Percentiles rank a stretch among this genome's conserved stretches.
These are phyloP conservation scores for Terana coerulea DNA, from an alignment of 768 basidiomycete species.

Conservation along the genomic window DNA sequence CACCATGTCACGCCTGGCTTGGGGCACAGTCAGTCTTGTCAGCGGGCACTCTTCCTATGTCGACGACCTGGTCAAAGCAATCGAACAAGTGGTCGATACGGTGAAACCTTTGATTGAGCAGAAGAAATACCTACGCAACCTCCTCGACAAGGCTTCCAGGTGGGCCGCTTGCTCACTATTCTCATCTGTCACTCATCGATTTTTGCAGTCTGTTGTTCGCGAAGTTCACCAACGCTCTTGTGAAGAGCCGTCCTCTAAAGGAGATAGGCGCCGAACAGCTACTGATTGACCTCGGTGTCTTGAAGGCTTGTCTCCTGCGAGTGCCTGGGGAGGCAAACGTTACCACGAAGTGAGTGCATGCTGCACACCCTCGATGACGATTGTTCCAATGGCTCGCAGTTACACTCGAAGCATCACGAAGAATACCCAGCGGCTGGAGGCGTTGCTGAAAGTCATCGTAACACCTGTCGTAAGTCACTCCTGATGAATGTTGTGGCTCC, in stretches of 20 bases:
- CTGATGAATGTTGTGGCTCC: neutral
- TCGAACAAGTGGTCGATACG: slow-evolving; percentile 72
- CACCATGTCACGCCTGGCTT: slow-evolving; percentile 73
- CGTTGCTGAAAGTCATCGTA: slow-evolving; percentile 91
- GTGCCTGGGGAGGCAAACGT: slow-evolving; percentile 72
- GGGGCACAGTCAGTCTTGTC: slow-evolving; percentile 79
- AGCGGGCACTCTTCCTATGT: slow-evolving; percentile 83
- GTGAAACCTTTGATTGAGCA: slow-evolving; percentile 85
- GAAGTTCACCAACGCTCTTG: slow-evolving; percentile 86
- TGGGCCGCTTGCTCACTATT: slow-evolving; percentile 31
- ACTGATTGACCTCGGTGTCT: slow-evolving; percentile 83
- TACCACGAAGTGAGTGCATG: slow-evolving; percentile 47
- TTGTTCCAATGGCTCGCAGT: slow-evolving; percentile 41
- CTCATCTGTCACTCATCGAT: neutral
- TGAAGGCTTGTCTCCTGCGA: slow-evolving; percentile 79
- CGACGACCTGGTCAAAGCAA: slow-evolving; percentile 66
- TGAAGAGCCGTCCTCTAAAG: slow-evolving; percentile 85
- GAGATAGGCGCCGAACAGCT: slow-evolving; percentile 97
- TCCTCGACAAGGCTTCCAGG: slow-evolving; percentile 93
- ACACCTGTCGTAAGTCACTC: slow-evolving; percentile 80
- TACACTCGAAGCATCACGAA: slow-evolving; percentile 83
- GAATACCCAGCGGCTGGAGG: slow-evolving; percentile 78
- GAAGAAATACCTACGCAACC: slow-evolving; percentile 91
- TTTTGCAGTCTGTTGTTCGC: slow-evolving; percentile 76
- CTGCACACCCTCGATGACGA: neutral